Evolutionary conservation across 1,284 basidiomycete species (phyloP).

Genomic region (Tylopilus sp.): DNA sequence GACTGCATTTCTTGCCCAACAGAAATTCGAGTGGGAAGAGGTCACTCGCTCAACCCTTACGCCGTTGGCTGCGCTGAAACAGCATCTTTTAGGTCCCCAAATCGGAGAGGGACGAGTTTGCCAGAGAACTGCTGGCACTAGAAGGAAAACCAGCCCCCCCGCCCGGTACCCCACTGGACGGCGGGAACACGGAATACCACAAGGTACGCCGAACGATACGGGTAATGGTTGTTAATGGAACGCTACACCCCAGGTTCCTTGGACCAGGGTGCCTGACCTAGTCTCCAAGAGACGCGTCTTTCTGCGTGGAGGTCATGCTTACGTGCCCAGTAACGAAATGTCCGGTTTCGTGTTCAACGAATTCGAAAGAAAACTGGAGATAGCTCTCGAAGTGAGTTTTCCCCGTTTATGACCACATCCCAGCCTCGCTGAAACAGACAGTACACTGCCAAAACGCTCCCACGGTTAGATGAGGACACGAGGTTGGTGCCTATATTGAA

Average conservation of each 20-base stretch:
- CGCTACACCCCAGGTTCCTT: conserved; percentile 48
- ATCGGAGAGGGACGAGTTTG: conserved; percentile 54
- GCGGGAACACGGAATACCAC: conserved; percentile 46
- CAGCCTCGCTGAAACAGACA: conserved; percentile 31
- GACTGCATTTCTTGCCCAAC: conserved; percentile 64
- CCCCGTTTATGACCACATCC: not conserved
- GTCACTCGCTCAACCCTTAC: conserved; percentile 39
- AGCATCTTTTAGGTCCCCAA: conserved; percentile 45
- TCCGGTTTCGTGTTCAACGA: conserved; percentile 88
- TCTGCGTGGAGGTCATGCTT: conserved; percentile 83
- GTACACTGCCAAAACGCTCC: conserved; percentile 85
- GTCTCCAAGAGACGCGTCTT: conserved; percentile 84
- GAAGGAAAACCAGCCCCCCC: conserved; percentile 20
- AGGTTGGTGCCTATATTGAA: conserved; percentile 88
- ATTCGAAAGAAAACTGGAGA: conserved; percentile 75
- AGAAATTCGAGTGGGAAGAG: conserved; percentile 75
- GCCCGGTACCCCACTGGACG: not conserved
- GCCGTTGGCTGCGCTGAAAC: conserved; percentile 5
- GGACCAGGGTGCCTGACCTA: conserved; percentile 93
- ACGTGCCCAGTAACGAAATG: conserved; percentile 80
- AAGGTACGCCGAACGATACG: conserved; percentile 47
- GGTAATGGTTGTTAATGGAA: not conserved
- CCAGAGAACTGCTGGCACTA: conserved; percentile 47
- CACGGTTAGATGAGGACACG: conserved; percentile 94
- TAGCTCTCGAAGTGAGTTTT: conserved; percentile 70